Percentiles rank a stretch among this genome's conserved stretches.
phyloP scores from a whole-genome alignment of 495 filamentous ascomycete genomes.

The Talaromyces adpressus region DNA sequence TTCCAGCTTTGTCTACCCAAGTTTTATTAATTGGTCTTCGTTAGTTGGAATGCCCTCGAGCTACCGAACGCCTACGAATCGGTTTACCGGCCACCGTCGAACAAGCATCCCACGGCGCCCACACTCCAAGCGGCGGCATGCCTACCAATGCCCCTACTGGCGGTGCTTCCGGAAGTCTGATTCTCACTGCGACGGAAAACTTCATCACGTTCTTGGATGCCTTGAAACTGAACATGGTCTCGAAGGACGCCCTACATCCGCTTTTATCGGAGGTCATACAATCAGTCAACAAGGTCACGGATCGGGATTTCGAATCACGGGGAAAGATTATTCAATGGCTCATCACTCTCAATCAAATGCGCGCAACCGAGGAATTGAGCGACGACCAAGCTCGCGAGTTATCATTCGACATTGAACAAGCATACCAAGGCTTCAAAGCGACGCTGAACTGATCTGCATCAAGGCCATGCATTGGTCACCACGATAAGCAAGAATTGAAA shows the following conservation, averaged over 20 bases:
- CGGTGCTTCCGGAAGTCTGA: conserved; percentile 63
- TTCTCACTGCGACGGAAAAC: conserved; percentile 85
- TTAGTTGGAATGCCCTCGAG: conserved; percentile 89
- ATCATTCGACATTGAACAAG: conserved; percentile 80
- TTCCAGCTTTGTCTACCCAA: not conserved
- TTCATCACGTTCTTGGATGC: conserved; percentile 99
- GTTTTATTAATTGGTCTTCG: conserved; percentile 2
- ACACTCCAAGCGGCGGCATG: conserved; percentile 32
- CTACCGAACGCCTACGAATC: conserved; percentile 84
- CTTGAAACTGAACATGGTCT: conserved; percentile 75
- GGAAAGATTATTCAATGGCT: conserved; percentile 98
- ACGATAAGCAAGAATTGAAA: not conserved
- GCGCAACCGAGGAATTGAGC: conserved; percentile 81
- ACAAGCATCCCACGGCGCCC: conserved; percentile 37
- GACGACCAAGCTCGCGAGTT: conserved; percentile 85
- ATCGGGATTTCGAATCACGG: conserved; percentile 84
- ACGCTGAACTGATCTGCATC: conserved; percentile 41
- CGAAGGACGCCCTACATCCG: conserved; percentile 93
- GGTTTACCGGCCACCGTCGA: conserved; percentile 70
- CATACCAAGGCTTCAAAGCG: conserved; percentile 85
- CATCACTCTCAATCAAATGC: conserved; percentile 95
- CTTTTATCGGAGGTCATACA: conserved; percentile 91
- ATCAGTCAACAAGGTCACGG: conserved; percentile 91
- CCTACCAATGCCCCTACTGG: conserved; percentile 27
- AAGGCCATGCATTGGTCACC: not conserved